Evolutionary conservation across 2,329 filamentous ascomycete species (phyloP).

Genomic region (Neurospora sp.): DNA sequence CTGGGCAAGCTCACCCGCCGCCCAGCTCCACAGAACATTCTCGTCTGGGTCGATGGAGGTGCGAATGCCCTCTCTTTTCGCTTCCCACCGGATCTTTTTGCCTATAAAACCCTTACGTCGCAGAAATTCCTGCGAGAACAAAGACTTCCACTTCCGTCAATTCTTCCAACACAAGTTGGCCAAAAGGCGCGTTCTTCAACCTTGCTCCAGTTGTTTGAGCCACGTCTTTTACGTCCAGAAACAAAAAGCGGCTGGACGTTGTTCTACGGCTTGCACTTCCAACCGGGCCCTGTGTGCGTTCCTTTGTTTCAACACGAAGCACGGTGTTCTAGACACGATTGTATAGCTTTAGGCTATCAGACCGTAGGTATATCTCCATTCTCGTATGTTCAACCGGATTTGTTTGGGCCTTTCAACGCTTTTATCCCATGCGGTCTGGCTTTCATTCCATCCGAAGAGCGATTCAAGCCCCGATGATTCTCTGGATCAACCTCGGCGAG

Average conservation of each 20-base stretch:
- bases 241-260: background rate
- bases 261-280: background rate
- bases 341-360: background rate
- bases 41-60: background rate
- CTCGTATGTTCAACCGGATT: slow-evolving; percentile 19
- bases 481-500: background rate
- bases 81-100: background rate
- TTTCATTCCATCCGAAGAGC: slow-evolving; percentile 23
- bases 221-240: background rate
- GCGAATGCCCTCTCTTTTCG: background rate
- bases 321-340: background rate
- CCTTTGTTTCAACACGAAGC: background rate
- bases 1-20: background rate
- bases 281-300: background rate
- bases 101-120: background rate
- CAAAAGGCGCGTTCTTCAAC: background rate
- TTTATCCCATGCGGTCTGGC: slow-evolving; percentile 18
- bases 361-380: background rate
- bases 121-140: background rate
- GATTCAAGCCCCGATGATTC: background rate
- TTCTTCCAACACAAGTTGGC: background rate
- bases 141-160: background rate
- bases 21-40: background rate
- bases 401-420: slow-evolving; percentile 30
- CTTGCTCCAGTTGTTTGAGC: background rate